Base-by-base conservation (phyloP, 2,329 filamentous ascomycete species). In the Pseudogymnoascus sp. region DNA sequence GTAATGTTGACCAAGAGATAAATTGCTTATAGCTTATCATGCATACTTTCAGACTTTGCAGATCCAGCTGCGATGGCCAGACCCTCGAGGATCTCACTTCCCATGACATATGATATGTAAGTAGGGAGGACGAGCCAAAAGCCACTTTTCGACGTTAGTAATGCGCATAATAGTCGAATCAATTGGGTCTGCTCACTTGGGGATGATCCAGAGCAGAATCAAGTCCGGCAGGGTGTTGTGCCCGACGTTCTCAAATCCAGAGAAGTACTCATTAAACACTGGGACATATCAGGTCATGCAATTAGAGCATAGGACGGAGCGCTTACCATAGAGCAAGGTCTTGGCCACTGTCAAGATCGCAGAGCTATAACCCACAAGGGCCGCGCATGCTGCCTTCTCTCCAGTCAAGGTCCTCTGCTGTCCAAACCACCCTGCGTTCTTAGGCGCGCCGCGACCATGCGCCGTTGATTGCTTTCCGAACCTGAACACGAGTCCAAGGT, bases 281-380 rank as follows among this genome's bases (percentile, higher is more conserved):
- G 64, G 37, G 57, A 2, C 13, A 11, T 29, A 33, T 66, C 35
- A 66, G 63, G 37, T 58, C 9, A 54, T 21, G 15, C 7, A 17
- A 33, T n/a, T 10, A 36, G 37, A 58, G 5, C 21, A 11, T 9
- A 7, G 57, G 10, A 29, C n/a, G 9, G 24, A 31, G 24, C 15
- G 76, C 80, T 76, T 66, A 85, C 86, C 84, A 67, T 89, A 89
- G 5, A 90, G 71, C 26, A 85, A 68, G 1, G 86, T 89, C 76
- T 89, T 89, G 69, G 81, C 83, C 17, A 88, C 69, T 1, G 87
- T 89, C 79, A 88, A 83, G 1, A 85, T 74, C 4, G 80, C 80
- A 17, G 81, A 79, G 58, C 78, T 78, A 64, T 84, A 87, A 1
- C 78, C 84, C 60, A 87, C 73, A 54, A 89, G 64, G 31, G 83